Percentiles rank a stretch among this genome's conserved stretches.
Conservation (phyloP, 2,329 filamentous ascomycete genomes). For the Polytolypa hystricis region DNA sequence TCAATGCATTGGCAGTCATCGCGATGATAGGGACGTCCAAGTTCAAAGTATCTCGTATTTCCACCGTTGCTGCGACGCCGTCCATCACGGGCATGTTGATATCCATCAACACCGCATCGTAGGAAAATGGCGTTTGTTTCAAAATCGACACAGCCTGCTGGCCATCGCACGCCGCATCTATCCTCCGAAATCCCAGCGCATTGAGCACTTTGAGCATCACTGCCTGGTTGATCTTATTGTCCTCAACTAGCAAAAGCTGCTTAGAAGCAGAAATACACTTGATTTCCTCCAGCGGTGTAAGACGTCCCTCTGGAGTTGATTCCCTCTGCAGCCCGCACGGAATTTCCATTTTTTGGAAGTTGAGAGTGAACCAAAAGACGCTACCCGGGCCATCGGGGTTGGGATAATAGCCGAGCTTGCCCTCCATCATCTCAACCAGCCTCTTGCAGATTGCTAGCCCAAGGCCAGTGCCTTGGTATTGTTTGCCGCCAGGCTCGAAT, state of each 20-base stretch:
- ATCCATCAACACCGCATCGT: slow-evolving; percentile 38
- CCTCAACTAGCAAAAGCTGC: slow-evolving; percentile 31
- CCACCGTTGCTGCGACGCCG: slow-evolving; percentile 34
- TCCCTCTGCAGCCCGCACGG: not conserved
- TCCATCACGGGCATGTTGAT: slow-evolving; percentile 39
- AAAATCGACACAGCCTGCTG: slow-evolving; percentile 34
- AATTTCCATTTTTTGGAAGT: slow-evolving; percentile 15
- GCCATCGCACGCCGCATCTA: slow-evolving; percentile 35
- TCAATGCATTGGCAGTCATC: slow-evolving; percentile 46
- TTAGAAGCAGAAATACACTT: slow-evolving; percentile 29
- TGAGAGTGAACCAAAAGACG: slow-evolving; percentile 42
- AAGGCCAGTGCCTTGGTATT: slow-evolving; percentile 47
- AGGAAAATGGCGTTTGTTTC: slow-evolving; percentile 31
- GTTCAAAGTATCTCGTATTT: slow-evolving; percentile 27
- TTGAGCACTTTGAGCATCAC: slow-evolving; percentile 29
- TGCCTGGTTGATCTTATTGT: slow-evolving; percentile 34
- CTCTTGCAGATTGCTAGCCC: slow-evolving; percentile 49
- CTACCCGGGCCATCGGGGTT: slow-evolving; percentile 40
- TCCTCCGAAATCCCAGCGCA: slow-evolving; percentile 30
- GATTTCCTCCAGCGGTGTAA: slow-evolving; percentile 21
- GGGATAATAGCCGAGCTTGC: slow-evolving; percentile 35
- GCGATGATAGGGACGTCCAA: slow-evolving; percentile 41
- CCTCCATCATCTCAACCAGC: slow-evolving; percentile 46
- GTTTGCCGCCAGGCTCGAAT: slow-evolving; percentile 39
- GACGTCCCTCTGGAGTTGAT: too few relatives aligned